These are phyloP conservation scores for Emydomyces testavorans DNA, from an alignment of 2,329 filamentous ascomycete species.

Conservation along the genomic window DNA sequence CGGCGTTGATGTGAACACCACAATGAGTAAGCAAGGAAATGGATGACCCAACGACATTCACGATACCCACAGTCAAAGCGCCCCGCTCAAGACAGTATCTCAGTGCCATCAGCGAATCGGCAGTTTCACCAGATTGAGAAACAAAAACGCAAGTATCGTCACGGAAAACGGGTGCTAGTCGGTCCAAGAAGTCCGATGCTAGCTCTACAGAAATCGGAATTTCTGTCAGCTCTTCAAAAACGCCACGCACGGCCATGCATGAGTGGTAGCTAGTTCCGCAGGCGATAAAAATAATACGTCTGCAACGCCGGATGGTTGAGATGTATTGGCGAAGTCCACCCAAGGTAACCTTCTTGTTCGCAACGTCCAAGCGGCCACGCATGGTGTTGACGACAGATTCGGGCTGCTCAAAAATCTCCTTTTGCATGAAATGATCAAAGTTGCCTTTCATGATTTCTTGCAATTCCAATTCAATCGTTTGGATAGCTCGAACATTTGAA, in stretches of 20 bases:
- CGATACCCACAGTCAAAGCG: slow-evolving; percentile 91
- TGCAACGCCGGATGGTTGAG: slow-evolving; percentile 87
- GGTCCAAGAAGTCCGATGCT: slow-evolving; percentile 94
- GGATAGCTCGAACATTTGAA: slow-evolving; percentile 93
- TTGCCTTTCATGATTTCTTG: slow-evolving; percentile 99
- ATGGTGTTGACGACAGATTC: slow-evolving; percentile 99
- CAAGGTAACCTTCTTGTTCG: slow-evolving; percentile 88
- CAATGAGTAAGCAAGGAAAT: slow-evolving; percentile 98
- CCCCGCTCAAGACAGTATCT: slow-evolving; percentile 97
- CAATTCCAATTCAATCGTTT: slow-evolving; percentile 95
- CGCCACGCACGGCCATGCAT: slow-evolving; percentile 96
- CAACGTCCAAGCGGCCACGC: slow-evolving; percentile 90
- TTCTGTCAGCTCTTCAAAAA: slow-evolving; percentile 95
- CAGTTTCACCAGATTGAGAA: slow-evolving; percentile 96
- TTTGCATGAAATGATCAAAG: slow-evolving; percentile 99
- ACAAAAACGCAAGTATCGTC: slow-evolving; percentile 99
- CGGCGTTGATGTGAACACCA: slow-evolving; percentile 98
- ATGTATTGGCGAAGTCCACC: slow-evolving; percentile 96
- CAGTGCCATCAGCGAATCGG: slow-evolving; percentile 91
- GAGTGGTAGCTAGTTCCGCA: slow-evolving; percentile 98
- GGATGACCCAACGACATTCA: slow-evolving; percentile 96
- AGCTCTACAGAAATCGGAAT: slow-evolving; percentile 96
- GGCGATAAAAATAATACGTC: slow-evolving; percentile 96
- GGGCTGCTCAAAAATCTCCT: slow-evolving; percentile 99
- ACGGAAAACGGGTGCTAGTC: slow-evolving; percentile 94